These are phyloP conservation scores for Neoboletus subvelutipes DNA, from an alignment of 768 basidiomycete genomes.

Conservation along the genomic window DNA sequence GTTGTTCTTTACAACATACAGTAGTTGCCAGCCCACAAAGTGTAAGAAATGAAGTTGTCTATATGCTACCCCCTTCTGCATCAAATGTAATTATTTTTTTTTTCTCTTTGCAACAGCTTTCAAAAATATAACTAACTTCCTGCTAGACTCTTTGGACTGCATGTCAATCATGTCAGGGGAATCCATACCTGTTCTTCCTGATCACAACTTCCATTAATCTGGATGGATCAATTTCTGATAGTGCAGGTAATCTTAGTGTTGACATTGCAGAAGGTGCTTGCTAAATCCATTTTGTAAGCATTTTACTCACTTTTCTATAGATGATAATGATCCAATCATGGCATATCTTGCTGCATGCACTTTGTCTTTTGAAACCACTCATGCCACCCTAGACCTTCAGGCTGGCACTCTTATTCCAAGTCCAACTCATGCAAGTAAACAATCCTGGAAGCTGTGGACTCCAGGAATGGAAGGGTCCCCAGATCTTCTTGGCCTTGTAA, in stretches of 20 bases:
- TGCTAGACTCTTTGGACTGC: background rate
- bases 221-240: background rate
- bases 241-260: background rate
- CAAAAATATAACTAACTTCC: background rate
- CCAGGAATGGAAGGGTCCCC: background rate
- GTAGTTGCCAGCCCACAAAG: too few species aligned
- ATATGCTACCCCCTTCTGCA: too few species aligned
- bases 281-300: background rate
- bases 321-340: background rate
- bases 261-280: background rate
- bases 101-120: background rate
- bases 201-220: conserved; percentile 10
- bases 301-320: background rate
- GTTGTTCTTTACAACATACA: too few species aligned
- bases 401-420: background rate
- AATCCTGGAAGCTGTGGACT: conserved; percentile 12
- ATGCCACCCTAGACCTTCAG: conserved; percentile 6
- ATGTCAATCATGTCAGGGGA: too few species aligned
- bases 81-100: background rate
- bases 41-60: too few species aligned
- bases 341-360: too few species aligned
- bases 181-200: conserved; percentile 7
- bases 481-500: background rate
- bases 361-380: too few species aligned
- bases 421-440: background rate